Percentiles rank a stretch among this genome's conserved stretches.
These are phyloP conservation scores for Myxozyma mucilagina DNA, from an alignment of 805 yeast species.

Conservation along the genomic window DNA sequence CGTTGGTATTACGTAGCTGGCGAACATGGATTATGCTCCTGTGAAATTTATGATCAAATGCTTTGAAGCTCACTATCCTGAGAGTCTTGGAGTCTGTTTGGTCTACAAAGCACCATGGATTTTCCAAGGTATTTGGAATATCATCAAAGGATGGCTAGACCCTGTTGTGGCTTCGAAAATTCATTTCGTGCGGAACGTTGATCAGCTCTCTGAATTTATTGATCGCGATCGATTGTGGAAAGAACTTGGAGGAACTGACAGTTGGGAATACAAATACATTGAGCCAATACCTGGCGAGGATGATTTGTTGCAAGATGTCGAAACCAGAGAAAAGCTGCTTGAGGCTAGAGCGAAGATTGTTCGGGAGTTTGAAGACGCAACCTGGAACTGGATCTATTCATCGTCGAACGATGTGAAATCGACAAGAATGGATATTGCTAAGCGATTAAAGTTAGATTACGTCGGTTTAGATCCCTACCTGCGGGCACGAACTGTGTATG, in stretches of 20 bases:
- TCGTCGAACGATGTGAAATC: constrained; percentile 50
- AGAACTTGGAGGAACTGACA: constrained; percentile 73
- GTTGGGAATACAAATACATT: constrained; percentile 57
- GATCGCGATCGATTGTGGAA: constrained; percentile 61
- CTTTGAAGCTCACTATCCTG: constrained; percentile 97
- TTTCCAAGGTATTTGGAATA: constrained; percentile 90
- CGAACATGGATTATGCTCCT: constrained; percentile 90
- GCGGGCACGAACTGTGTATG: constrained; percentile 76
- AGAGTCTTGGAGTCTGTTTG: constrained; percentile 77
- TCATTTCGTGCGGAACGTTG: constrained; percentile 68
- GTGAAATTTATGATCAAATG: constrained; percentile 86
- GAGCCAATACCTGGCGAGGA: constrained; percentile 64
- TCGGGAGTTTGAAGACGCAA: constrained; percentile 58
- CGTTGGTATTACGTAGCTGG: constrained; percentile 41
- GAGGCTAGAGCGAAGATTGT: constrained; percentile 58
- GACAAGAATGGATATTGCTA: constrained; percentile 48
- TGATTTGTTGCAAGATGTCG: constrained; percentile 47
- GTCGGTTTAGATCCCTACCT: constrained; percentile 74
- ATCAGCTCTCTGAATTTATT: constrained; percentile 67
- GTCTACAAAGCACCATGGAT: constrained; percentile 98
- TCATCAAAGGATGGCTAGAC: constrained; percentile 90
- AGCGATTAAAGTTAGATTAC: constrained; percentile 64
- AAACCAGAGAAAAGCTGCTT: constrained; percentile 48
- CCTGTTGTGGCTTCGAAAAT: constrained; percentile 95
- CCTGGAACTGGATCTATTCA: constrained; percentile 71